These are phyloP conservation scores for Starmerella scarabaei DNA, from an alignment of 805 yeast genomes.

Conservation along the genomic window DNA sequence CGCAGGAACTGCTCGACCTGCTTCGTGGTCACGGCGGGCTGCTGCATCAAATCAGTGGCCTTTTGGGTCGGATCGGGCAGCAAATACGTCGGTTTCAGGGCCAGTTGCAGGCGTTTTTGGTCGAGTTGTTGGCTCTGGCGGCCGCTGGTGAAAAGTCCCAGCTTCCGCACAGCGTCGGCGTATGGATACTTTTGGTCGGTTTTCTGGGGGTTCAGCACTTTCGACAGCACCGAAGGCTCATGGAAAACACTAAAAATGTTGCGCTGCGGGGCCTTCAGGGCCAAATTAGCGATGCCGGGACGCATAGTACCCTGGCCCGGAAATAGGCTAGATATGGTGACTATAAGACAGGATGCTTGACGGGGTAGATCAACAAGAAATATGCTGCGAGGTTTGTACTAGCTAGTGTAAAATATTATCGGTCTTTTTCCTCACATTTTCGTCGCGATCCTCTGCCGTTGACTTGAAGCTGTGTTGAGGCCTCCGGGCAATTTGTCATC, in stretches of 20 bases:
- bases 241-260: background rate
- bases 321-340: too few relatives aligned
- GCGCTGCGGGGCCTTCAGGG: background rate
- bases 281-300: too few relatives aligned
- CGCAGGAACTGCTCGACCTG: constrained; percentile 21
- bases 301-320: too few relatives aligned
- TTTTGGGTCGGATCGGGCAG: constrained; percentile 3
- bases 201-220: constrained; percentile 2
- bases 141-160: background rate
- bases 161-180: constrained; percentile 1
- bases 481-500: too few relatives aligned
- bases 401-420: too few relatives aligned
- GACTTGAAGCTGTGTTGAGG: too few relatives aligned
- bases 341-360: too few relatives aligned
- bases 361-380: too few relatives aligned
- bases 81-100: background rate
- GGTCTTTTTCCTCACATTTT: too few relatives aligned
- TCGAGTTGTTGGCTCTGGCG: background rate
- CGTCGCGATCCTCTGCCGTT: too few relatives aligned
- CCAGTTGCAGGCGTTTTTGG: background rate
- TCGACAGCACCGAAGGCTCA: constrained; percentile 1
- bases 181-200: constrained; percentile 5
- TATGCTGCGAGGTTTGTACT: too few relatives aligned
- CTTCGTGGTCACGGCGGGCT: constrained; percentile 15
- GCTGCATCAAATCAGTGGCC: constrained; percentile 10